Evolutionary conservation across 2,329 filamentous ascomycete genomes (phyloP).

Genomic region (Aspergillus versicolor): DNA sequence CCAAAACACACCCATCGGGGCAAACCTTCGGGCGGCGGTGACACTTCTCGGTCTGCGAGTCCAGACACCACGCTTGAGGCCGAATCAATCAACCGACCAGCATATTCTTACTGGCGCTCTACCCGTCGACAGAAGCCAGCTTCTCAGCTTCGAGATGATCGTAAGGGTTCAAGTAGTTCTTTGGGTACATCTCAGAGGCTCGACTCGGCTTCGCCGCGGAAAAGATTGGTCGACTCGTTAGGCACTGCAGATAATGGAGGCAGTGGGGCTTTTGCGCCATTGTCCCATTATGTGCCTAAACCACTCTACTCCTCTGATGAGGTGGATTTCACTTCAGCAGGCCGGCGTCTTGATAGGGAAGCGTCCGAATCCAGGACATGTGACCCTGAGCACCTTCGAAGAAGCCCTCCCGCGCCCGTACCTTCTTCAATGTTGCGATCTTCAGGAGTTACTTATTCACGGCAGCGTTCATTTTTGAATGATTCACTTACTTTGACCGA

Average conservation of each 20-base stretch:
- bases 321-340: not conserved
- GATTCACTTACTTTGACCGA: constrained; percentile 39
- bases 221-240: constrained; percentile 37
- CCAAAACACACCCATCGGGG: not conserved
- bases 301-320: not conserved
- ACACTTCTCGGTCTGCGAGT: not conserved
- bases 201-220: constrained; percentile 22
- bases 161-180: not conserved
- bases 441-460: constrained; percentile 58
- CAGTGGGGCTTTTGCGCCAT: not conserved
- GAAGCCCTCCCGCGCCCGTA: constrained; percentile 13
- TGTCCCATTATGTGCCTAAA: not conserved
- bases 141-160: not conserved
- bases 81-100: not conserved
- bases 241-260: constrained; percentile 14
- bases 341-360: not conserved
- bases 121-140: not conserved
- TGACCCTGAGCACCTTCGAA: not conserved
- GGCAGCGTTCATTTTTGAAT: constrained; percentile 59
- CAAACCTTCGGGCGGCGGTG: not conserved
- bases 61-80: not conserved
- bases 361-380: not conserved
- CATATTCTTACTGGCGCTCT: not conserved
- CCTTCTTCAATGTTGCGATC: constrained; percentile 31
- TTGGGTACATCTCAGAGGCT: not conserved